Percentiles rank a stretch among this genome's conserved stretches.
Conservation (phyloP, 2,329 filamentous ascomycete genomes). For the Didymella lethalis region DNA sequence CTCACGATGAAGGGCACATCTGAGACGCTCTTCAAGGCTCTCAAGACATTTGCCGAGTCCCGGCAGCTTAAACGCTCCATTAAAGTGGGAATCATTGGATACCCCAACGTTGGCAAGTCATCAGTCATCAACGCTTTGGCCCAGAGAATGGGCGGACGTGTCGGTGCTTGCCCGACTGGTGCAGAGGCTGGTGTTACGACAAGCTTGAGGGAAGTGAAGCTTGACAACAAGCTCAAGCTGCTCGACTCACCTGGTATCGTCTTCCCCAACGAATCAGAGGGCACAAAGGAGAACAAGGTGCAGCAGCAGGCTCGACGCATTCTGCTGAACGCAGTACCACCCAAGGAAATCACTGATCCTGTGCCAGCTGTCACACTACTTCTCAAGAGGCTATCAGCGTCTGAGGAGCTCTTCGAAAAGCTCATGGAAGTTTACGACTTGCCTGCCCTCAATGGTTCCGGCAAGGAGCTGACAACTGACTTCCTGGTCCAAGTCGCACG, state of each 20-base stretch:
- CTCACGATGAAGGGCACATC: conserved; percentile 87
- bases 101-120: conserved; percentile 95
- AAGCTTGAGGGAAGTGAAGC: conserved; percentile 85
- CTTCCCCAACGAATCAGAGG: conserved; percentile 73
- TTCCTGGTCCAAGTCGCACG: conserved; percentile 95
- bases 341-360: conserved; percentile 93
- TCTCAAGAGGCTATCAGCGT: conserved; percentile 78
- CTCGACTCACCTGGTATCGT: conserved; percentile 95
- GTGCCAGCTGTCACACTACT: conserved; percentile 85
- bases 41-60: conserved; percentile 85
- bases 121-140: conserved; percentile 95
- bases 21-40: conserved; percentile 81
- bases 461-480: conserved; percentile 82
- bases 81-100: conserved; percentile 92
- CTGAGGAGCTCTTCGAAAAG: conserved; percentile 77
- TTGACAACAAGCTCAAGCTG: conserved; percentile 91
- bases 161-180: conserved; percentile 81
- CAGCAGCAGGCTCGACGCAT: conserved; percentile 82
- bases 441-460: conserved; percentile 72
- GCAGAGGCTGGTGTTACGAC: conserved; percentile 94
- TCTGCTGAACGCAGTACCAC: conserved; percentile 89
- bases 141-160: conserved; percentile 73
- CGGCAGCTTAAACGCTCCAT: conserved; percentile 88
- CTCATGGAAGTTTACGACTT: conserved; percentile 85
- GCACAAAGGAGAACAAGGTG: conserved; percentile 61